Base-by-base conservation (phyloP, 1,139 yeast genomes). In the Kodamaea arcana region DNA sequence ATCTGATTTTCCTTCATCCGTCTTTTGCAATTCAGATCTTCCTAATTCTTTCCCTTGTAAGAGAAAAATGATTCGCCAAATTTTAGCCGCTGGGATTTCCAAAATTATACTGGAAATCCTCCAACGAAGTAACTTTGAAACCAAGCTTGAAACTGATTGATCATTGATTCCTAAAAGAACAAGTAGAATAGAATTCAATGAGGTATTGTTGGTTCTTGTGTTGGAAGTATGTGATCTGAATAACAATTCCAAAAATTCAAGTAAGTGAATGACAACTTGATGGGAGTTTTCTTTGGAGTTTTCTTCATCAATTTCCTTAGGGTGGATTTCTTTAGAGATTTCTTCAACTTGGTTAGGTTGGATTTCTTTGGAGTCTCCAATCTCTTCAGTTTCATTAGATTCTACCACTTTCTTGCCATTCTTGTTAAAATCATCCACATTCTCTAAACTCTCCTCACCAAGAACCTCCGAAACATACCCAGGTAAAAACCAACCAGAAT, bases 101-200 rank as follows among this genome's bases (percentile, higher is more conserved):
- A 52, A 39, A n/a, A 55, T 46, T 10, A 71, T 51, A 0, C 54
- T 40, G 0, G 50, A 42, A 14, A 70, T 60, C 56, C 77, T 67
- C 82, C 82, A 78, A 34, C 78, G 63, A 8, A 75, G 47, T 1
- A 67, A 41, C 28, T 63, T 65, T 1, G 72, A 60, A 1, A 68
- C 61, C 2, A 45, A 39, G 0, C 54, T 39, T 0, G 75, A 57
- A 3, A 74, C 47, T 2, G 42, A 49, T 2, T 57, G 60, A 14
- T 65, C 65, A 23, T 55, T 60, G 24, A 51, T 50, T 0, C 66
- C 66, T 24, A 68, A 44, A 33, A 51, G 64, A 21, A 54, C 37
- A 21, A 58, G 52, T 16, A 66, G 51, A 3, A 62, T 35, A n/a
- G 41, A 34, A 35, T 66, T 67, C 9, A 59, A 20, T 9, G 38